Evolutionary conservation across 306 rosid species (phyloP), one percentile per base, ranked within the genome.

Genomic region (Aeschynomene evenia): DNA sequence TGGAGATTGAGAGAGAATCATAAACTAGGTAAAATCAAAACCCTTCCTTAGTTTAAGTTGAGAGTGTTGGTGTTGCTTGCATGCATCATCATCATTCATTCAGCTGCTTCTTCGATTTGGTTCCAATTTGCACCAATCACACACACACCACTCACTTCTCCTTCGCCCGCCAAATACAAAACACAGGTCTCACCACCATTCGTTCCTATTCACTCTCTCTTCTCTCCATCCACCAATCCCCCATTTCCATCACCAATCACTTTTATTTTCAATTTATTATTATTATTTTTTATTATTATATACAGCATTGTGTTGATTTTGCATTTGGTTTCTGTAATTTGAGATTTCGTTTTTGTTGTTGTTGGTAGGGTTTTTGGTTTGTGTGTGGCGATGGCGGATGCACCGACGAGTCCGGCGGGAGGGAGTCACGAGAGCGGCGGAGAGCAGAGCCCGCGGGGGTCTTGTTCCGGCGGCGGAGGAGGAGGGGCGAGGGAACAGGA

Each of bases 371-470:
- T 58, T 72, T 12, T 40, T 40, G 0, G 3, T 37, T 7, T 39
- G 12, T 39, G 12, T 39, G 59, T 55, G 68, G 63, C 34, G 12
- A 79, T 92, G 96, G 91, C 92, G 66, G 98, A 92, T 70, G 88
- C 80, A 57, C 89, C 96, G 54, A 46, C 85, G 39, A 92, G 95
- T 56, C 92, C 95, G 7, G 57, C 82, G 1, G 86, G 82, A 4
- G 90, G 84, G 46, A 85, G 87, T 76, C 94, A 89, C 67, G 98
- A 92, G 24, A 87, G 96, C 56, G 98, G 92, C 1, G 95, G 98
- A 14, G 98, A 92, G 55, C 95, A 83, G 73, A 92, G 98, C 49
- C 90, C 96, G 2, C 86, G 40, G 8, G 80, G 83, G 20, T 72
- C 80, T 6, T 77, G 62, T 0, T 63, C 81, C 2, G 76, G 34